These are phyloP conservation scores for Exophiala calicioides DNA, from an alignment of 2,329 filamentous ascomycete species.

Conservation along the genomic window DNA sequence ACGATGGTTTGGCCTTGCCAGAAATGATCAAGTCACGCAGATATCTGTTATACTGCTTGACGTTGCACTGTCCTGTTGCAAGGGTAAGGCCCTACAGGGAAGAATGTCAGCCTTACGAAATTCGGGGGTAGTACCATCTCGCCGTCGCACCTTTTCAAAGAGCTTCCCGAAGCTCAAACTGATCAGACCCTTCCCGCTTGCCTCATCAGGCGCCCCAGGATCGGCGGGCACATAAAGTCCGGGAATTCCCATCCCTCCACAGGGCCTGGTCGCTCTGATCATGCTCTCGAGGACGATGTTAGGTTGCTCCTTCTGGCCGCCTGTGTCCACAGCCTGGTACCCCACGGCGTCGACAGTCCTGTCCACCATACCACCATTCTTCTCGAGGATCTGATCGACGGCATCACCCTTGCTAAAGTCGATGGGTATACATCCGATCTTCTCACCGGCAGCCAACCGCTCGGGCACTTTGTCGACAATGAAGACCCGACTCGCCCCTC, in stretches of 20 bases:
- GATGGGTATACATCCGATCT: constrained; percentile 62
- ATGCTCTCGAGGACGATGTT: constrained; percentile 66
- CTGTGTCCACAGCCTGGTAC: constrained; percentile 61
- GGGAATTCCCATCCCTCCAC: constrained; percentile 63
- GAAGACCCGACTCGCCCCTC: constrained; percentile 62
- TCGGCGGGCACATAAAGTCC: constrained; percentile 53
- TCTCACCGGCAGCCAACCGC: constrained; percentile 59
- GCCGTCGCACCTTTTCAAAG: constrained; percentile 61
- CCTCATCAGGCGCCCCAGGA: constrained; percentile 63
- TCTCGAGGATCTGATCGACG: constrained; percentile 61
- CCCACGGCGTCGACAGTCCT: constrained; percentile 66
- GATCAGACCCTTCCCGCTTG: constrained; percentile 64
- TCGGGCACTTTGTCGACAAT: constrained; percentile 64
- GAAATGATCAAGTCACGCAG: constrained; percentile 65
- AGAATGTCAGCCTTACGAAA: neutral
- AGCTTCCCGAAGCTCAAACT: constrained; percentile 66
- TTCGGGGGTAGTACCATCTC: no score
- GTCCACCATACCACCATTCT: constrained; percentile 64
- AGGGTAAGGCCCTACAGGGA: constrained; percentile 52
- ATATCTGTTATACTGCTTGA: constrained; percentile 68
- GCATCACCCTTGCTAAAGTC: constrained; percentile 63
- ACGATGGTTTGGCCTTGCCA: constrained; percentile 65
- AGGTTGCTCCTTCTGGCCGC: constrained; percentile 60
- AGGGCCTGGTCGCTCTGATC: constrained; percentile 63
- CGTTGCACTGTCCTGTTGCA: constrained; percentile 66